These are phyloP conservation scores for Pseudoturritis turrita DNA, from an alignment of 345 rosid species.

Conservation along the genomic window DNA sequence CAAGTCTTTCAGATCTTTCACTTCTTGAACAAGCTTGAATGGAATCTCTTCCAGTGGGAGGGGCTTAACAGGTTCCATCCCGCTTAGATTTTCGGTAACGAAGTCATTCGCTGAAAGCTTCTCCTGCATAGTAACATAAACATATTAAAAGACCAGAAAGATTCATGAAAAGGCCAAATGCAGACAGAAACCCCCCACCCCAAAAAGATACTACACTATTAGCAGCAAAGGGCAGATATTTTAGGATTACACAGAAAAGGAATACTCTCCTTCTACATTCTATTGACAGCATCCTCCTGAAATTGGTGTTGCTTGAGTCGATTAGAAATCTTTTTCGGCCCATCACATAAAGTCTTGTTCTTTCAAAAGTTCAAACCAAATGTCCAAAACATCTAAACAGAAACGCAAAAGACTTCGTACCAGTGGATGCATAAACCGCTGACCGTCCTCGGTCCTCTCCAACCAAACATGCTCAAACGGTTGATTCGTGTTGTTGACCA, in stretches of 20 bases:
- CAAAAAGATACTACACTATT: not conserved
- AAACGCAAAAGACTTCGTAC: slow-evolving; percentile 37
- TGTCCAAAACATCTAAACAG: not conserved
- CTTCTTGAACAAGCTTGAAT: slow-evolving; percentile 78
- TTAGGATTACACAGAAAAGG: not conserved
- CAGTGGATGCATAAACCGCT: slow-evolving; percentile 70
- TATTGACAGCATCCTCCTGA: not conserved
- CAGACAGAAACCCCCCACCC: not conserved
- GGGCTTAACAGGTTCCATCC: slow-evolving; percentile 50
- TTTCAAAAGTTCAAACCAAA: not conserved
- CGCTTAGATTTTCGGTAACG: slow-evolving; percentile 43
- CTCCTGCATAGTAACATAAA: slow-evolving; percentile 44
- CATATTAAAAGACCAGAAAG: not conserved
- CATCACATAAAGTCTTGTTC: not conserved
- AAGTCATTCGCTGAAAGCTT: slow-evolving; percentile 66
- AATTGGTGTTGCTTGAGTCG: not conserved
- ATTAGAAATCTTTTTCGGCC: not conserved
- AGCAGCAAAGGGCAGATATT: not conserved
- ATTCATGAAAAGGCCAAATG: not conserved
- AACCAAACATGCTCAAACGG: slow-evolving; percentile 94
- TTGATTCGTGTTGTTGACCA: slow-evolving; percentile 68
- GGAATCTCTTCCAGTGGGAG: slow-evolving; percentile 55
- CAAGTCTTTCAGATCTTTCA: slow-evolving; percentile 79
- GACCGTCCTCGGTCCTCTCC: slow-evolving; percentile 66
- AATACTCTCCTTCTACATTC: not conserved